phyloP scores from a whole-genome alignment of 257 asterid genomes.

The Solanum pennellii region DNA sequence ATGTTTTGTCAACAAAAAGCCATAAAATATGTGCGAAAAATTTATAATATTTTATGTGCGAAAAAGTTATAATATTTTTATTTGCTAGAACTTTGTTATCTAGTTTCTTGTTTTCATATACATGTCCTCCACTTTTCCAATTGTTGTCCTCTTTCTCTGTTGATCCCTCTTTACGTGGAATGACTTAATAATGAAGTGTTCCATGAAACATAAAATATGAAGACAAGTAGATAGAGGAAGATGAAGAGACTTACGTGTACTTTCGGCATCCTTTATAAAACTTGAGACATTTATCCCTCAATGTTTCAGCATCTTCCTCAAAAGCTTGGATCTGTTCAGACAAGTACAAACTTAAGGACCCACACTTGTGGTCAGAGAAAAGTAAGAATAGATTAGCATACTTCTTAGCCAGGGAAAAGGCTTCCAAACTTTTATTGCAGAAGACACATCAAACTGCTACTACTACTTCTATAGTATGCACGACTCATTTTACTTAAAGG shows the following conservation, averaged over 20 bases:
- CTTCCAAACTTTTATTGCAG: neutral
- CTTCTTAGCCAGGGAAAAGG: neutral
- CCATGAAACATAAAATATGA: neutral
- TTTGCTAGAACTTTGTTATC: neutral
- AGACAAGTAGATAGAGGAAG: neutral
- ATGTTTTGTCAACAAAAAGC: neutral
- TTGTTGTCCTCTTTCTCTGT: neutral
- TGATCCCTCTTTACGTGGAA: neutral
- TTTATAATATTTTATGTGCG: neutral
- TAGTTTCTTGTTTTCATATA: neutral
- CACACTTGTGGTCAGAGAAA: neutral
- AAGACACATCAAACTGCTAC: neutral
- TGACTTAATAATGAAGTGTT: neutral
- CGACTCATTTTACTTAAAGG: neutral
- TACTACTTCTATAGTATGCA: neutral
- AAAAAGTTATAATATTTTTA: neutral
- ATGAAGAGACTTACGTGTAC: conserved; percentile 53
- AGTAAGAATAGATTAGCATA: neutral
- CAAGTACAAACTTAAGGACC: conserved; percentile 14
- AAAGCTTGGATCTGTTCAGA: conserved; percentile 65
- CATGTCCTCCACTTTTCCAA: neutral
- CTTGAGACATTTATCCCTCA: conserved; percentile 75
- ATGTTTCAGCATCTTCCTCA: conserved; percentile 79
- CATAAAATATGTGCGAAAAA: neutral
- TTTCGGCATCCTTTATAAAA: conserved; percentile 91